phyloP scores from a whole-genome alignment of 257 asterid genomes.

The Leonotis leonurus region DNA sequence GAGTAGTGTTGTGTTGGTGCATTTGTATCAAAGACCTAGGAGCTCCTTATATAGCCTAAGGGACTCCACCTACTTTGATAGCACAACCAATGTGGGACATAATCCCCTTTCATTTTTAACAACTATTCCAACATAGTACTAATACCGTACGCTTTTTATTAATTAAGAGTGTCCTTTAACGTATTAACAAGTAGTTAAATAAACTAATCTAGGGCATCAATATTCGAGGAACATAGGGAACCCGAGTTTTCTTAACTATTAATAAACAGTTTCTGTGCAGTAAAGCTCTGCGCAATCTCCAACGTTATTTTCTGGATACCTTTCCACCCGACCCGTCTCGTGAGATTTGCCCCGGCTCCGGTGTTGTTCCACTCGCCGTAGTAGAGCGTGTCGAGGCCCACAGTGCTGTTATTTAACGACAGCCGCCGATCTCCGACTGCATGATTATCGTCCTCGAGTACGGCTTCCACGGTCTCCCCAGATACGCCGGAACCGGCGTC shows the following conservation, averaged over 20 bases:
- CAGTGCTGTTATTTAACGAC: too few relatives aligned
- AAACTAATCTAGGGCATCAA: too few relatives aligned
- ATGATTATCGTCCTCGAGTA: slow-evolving; percentile 59
- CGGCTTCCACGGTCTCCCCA: slow-evolving; percentile 86
- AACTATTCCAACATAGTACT: too few relatives aligned
- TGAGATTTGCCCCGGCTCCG: slow-evolving; percentile 46
- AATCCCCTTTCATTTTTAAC: too few relatives aligned
- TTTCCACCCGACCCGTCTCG: slow-evolving; percentile 51
- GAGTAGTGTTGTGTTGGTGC: too few relatives aligned
- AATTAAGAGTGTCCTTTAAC: too few relatives aligned
- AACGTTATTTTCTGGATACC: slow-evolving; percentile 52
- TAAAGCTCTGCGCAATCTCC: slow-evolving; percentile 38
- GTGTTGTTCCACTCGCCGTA: slow-evolving; percentile 69
- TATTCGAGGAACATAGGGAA: slow-evolving; percentile 47
- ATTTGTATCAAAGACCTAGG: too few relatives aligned
- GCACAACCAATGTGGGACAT: too few relatives aligned
- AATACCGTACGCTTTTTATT: too few relatives aligned
- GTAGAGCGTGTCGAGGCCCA: slow-evolving; percentile 40
- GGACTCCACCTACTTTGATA: too few relatives aligned
- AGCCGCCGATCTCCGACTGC: slow-evolving; percentile 43
- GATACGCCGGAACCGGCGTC: slow-evolving; percentile 30
- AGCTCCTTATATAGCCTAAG: too few relatives aligned
- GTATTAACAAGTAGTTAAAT: too few relatives aligned
- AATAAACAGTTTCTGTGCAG: slow-evolving; percentile 23
- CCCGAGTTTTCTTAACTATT: slow-evolving; percentile 34